Base-by-base conservation (phyloP, 495 filamentous ascomycete species). In the Penicillium simplicissimum region DNA sequence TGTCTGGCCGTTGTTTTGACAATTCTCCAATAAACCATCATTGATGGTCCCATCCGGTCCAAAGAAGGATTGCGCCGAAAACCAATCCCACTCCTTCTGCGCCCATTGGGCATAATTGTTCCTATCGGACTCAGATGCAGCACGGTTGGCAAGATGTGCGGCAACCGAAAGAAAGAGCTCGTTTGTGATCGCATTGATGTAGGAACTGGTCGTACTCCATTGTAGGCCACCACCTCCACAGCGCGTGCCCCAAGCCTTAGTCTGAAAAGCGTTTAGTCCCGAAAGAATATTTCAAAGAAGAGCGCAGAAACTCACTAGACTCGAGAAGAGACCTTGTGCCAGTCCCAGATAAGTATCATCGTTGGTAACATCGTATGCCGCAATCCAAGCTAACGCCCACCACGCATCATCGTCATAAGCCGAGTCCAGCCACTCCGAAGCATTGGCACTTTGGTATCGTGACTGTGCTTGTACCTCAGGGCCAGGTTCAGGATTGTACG, bases 141-240 rank as follows among this genome's bases (percentile, higher is more conserved):
- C 78, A 13, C 90, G 84, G 69, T 89, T 90, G 33, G 88, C 88
- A n/a, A 93, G 84, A 63, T 87, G 84, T 10, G 90, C 87, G 5
- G 87, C 89, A 3, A 90, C 82, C 19, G 76, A 80, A 23, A 93
- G 78, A 69, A 86, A 92, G 8, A 92, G 81, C 69, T 91, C 89
- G 71, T 92, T 93, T 54, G 86, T 84, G 62, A 93, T 91, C 13
- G 90, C 87, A 64, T 87, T 89, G 38, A 85, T 84, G 64, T 88
- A 87, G 0, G 71, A 69, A 28, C 80, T 75, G 0, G 77, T 74
- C 60, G 88, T 87, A 68, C 84, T 84, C 88, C 89, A 92, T 78
- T 80, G 90, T 36, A 91, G 81, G 21, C 90, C 90, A 21, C 80
- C 82, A 40, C 68, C 64, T 5, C 71, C 66, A 43, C 74, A 77